Percentiles rank a stretch among this genome's conserved stretches.
Evolutionary conservation across 106 monocot genomes (phyloP).

Genomic region (Acanthochlamys bracteata): DNA sequence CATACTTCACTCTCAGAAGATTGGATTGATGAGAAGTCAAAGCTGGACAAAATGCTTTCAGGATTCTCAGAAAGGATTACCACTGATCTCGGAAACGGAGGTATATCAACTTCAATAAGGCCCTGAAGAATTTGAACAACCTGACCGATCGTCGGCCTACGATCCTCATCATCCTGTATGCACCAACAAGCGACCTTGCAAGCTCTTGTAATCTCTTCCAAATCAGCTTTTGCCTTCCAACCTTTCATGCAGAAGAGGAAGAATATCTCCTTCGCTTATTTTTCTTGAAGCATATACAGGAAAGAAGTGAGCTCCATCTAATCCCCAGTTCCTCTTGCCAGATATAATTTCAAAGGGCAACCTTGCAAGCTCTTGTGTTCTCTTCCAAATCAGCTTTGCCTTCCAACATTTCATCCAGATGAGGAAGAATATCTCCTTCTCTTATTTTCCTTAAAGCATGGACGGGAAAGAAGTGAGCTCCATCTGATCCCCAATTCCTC

Average conservation of each 20-base stretch:
- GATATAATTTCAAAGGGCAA: conserved; percentile 23
- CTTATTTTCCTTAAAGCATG: conserved; percentile 12
- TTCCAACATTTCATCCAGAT: conserved; percentile 18
- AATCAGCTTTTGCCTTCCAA: conserved; percentile 9
- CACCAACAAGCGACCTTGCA: conserved; percentile 24
- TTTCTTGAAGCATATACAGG: conserved; percentile 13
- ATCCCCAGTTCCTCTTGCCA: background rate
- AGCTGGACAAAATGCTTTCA: no score
- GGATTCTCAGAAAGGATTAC: no score
- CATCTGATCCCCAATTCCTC: conserved; percentile 5
- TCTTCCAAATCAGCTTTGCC: conserved; percentile 13
- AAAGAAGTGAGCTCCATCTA: conserved; percentile 3
- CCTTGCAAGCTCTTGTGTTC: conserved; percentile 11
- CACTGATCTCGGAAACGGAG: conserved; percentile 17
- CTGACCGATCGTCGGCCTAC: conserved; percentile 14
- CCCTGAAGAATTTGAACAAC: conserved; percentile 20
- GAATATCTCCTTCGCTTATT: conserved; percentile 20
- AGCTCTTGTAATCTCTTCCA: conserved; percentile 16
- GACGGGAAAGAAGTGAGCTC: conserved; percentile 7
- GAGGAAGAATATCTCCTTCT: conserved; percentile 17
- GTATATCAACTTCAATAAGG: conserved; percentile 6
- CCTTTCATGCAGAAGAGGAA: conserved; percentile 17
- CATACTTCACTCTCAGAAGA: no score
- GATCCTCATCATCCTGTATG: conserved; percentile 13
- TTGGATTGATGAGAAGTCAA: no score